phyloP scores from a whole-genome alignment of 2,329 filamentous ascomycete species.

The Alternaria sp. region DNA sequence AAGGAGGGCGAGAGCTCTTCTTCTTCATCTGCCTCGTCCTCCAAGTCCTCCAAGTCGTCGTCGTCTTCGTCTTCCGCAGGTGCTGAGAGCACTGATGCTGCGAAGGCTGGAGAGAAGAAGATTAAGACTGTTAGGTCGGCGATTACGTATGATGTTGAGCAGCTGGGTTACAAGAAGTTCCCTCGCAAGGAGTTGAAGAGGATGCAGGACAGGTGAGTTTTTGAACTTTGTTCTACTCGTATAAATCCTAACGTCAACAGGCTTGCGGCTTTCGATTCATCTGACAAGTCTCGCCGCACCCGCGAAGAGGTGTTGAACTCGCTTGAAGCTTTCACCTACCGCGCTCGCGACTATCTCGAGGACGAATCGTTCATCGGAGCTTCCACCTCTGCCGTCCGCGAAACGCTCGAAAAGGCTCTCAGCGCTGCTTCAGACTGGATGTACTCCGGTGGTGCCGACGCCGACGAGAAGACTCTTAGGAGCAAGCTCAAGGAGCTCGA shows the following conservation, averaged over 20 bases:
- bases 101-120: conserved; percentile 56
- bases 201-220: conserved; percentile 64
- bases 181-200: conserved; percentile 65
- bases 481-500: conserved; percentile 78
- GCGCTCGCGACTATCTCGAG: conserved; percentile 80
- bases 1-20: conserved; percentile 58
- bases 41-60: conserved; percentile 52
- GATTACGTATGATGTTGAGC: conserved; percentile 55
- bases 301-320: conserved; percentile 90
- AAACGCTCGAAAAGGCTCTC: conserved; percentile 70
- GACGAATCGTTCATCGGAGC: conserved; percentile 75
- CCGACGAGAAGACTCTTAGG: conserved; percentile 75
- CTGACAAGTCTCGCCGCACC: conserved; percentile 76
- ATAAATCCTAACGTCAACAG: conserved; percentile 51
- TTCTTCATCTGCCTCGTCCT: conserved; percentile 51
- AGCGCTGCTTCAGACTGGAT: conserved; percentile 84
- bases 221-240: background rate
- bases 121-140: conserved; percentile 61
- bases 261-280: conserved; percentile 82
- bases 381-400: conserved; percentile 72
- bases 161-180: conserved; percentile 60
- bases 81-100: conserved; percentile 56
- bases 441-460: conserved; percentile 81
- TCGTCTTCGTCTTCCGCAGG: conserved; percentile 55
- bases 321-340: conserved; percentile 93